Evolutionary conservation across 805 yeast genomes (phyloP), one percentile per base, ranked within the genome.

Genomic region (Cyberlindnera saturnus): DNA sequence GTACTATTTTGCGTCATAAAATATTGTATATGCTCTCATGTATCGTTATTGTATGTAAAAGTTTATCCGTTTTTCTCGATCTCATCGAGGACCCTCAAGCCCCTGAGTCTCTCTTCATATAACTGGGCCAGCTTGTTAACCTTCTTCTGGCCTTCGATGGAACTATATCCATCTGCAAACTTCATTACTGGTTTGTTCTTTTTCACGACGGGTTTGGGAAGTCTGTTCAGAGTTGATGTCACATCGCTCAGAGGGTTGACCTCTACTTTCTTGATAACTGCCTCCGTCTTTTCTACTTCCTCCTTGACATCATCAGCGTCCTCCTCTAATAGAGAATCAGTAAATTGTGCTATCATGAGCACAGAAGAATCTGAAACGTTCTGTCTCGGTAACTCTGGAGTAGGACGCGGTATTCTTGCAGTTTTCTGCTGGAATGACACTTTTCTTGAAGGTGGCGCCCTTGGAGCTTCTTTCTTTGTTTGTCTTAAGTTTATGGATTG

Each of bases 61-160:
- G 3, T 31, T 20, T 10, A 23, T 23, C 28, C 28, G 11, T 32
- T 14, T 28, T 47, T 43, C 32, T 59, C 62, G 29, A 65, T 53
- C 38, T 65, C 65, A 30, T 61, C 56, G 47, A 66, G 54, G 3
- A 61, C 62, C 39, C 63, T 57, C n/a, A 66, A 47, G 14, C 71
- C 71, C 47, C 56, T 63, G 6, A 68, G 42, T 49, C 82, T 65
- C 55, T 81, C 86, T 55, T 82, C 89, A 50, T 77, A 82, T 33
- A 81, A 60, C 45, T 71, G 73, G 2, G 87, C 83, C 45, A 82
- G 63, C 53, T 75, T 80, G 11, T 79, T 75, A 1, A 82, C 87
- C 59, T 76, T 77, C 41, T 75, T 67, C 11, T 66, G 61, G 6
- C 69, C 66, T 35, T 62, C 60, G 11, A 57, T 52, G 1, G 69